These are phyloP conservation scores for Fusarium musae DNA, from an alignment of 2,329 filamentous ascomycete genomes.

Conservation along the genomic window DNA sequence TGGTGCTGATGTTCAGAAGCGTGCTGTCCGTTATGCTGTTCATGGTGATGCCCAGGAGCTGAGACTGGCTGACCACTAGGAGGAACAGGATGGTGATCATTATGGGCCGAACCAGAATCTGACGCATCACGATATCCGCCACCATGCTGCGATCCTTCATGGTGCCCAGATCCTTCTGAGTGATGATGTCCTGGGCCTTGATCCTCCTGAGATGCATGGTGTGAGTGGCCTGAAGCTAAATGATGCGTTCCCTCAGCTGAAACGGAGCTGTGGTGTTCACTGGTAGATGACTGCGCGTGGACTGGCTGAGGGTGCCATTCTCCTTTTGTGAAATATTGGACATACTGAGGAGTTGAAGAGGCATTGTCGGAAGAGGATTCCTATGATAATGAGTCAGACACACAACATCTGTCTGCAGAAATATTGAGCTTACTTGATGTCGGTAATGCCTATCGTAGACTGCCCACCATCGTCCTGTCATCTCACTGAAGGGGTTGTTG, in stretches of 20 bases:
- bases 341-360: conserved; percentile 49
- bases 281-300: conserved; percentile 32
- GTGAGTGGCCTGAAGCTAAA: conserved; percentile 27
- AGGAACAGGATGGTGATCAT: conserved; percentile 39
- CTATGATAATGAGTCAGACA: conserved; percentile 27
- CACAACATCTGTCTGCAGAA: not conserved
- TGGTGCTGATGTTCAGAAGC: conserved; percentile 17
- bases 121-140: conserved; percentile 27
- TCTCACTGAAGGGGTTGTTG: conserved; percentile 78
- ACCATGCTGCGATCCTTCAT: conserved; percentile 32
- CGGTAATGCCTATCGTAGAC: conserved; percentile 90
- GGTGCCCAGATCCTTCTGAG: conserved; percentile 19
- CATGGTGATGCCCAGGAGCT: conserved; percentile 49
- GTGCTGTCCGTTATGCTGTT: conserved; percentile 20
- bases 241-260: conserved; percentile 21
- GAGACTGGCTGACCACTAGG: conserved; percentile 49
- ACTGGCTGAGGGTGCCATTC: conserved; percentile 54
- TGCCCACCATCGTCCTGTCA: conserved; percentile 91
- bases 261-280: conserved; percentile 40
- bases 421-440: conserved; percentile 55
- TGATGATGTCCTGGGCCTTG: conserved; percentile 17
- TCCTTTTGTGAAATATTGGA: conserved; percentile 66
- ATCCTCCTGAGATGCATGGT: conserved; percentile 9
- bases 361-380: conserved; percentile 26
- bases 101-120: conserved; percentile 31